phyloP scores from a whole-genome alignment of 805 yeast species.

The Millerozyma miso region DNA sequence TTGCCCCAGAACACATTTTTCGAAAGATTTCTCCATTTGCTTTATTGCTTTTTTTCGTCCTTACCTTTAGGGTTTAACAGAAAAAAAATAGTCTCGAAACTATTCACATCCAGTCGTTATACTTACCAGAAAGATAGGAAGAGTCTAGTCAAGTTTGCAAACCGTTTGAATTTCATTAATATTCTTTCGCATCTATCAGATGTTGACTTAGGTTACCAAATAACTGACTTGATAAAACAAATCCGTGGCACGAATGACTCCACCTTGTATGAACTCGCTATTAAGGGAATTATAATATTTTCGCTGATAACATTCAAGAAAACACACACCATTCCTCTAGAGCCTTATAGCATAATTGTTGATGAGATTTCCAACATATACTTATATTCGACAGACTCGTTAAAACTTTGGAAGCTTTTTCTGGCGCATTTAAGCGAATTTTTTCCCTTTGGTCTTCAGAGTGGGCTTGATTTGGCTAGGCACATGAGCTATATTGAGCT shows the following conservation, averaged over 20 bases:
- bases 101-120: conserved; percentile 36
- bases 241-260: conserved; percentile 20
- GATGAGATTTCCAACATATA: conserved; percentile 9
- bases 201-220: conserved; percentile 27
- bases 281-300: conserved; percentile 17
- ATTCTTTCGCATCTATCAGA: conserved; percentile 32
- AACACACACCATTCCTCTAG: conserved; percentile 15
- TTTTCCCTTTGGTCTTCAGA: conserved; percentile 3
- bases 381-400: conserved; percentile 13
- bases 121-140: conserved; percentile 22
- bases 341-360: conserved; percentile 15
- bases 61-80: conserved; percentile 16
- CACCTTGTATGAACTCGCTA: conserved; percentile 17
- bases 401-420: conserved; percentile 14
- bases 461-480: not conserved
- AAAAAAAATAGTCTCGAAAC: conserved; percentile 29
- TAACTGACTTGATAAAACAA: conserved; percentile 21
- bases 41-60: conserved; percentile 29
- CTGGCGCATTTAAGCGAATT: not conserved
- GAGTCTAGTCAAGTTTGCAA: conserved; percentile 29
- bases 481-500: conserved; percentile 1
- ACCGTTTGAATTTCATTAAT: conserved; percentile 33
- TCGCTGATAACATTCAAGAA: conserved; percentile 13
- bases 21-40: conserved; percentile 33
- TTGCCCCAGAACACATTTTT: conserved; percentile 27